Evolutionary conservation across 139 green algal genomes (phyloP).

Genomic region (Picochlorum sp.): DNA sequence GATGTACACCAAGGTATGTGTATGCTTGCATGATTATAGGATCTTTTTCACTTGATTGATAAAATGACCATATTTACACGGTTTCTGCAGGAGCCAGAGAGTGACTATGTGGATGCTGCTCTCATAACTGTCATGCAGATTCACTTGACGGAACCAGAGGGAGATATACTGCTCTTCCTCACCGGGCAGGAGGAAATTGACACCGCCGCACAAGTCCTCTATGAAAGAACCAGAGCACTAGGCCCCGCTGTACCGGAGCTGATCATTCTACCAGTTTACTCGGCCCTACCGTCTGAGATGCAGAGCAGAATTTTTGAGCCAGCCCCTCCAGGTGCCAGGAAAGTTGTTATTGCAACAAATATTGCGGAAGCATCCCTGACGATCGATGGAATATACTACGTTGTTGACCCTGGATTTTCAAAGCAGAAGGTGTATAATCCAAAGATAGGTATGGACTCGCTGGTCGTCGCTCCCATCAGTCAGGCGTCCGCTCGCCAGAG

Average conservation of each 20-base stretch:
- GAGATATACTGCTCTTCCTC: slow-evolving; percentile 83
- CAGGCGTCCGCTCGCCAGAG: slow-evolving; percentile 87
- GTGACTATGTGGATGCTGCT: slow-evolving; percentile 91
- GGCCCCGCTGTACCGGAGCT: slow-evolving; percentile 82
- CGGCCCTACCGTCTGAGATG: slow-evolving; percentile 66
- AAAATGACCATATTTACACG: background rate
- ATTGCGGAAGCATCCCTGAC: slow-evolving; percentile 96
- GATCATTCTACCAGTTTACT: slow-evolving; percentile 93
- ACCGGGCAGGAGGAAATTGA: slow-evolving; percentile 82
- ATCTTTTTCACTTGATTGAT: background rate
- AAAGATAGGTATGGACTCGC: slow-evolving; percentile 85
- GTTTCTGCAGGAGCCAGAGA: slow-evolving; percentile 51
- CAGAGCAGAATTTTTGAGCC: slow-evolving; percentile 96
- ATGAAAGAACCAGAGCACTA: slow-evolving; percentile 89
- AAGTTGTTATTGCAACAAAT: slow-evolving; percentile 96
- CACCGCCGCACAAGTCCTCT: slow-evolving; percentile 69
- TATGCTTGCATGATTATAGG: background rate
- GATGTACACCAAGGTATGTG: slow-evolving; percentile 65
- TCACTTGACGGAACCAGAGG: slow-evolving; percentile 74
- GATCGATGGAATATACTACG: slow-evolving; percentile 98
- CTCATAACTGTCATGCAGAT: slow-evolving; percentile 96
- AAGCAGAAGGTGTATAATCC: slow-evolving; percentile 72
- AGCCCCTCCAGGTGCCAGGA: slow-evolving; percentile 80
- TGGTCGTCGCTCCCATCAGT: slow-evolving; percentile 91
- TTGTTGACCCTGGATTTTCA: slow-evolving; percentile 79